Conservation (phyloP, 331 rosid genomes). For the Malus hybrid region DNA sequence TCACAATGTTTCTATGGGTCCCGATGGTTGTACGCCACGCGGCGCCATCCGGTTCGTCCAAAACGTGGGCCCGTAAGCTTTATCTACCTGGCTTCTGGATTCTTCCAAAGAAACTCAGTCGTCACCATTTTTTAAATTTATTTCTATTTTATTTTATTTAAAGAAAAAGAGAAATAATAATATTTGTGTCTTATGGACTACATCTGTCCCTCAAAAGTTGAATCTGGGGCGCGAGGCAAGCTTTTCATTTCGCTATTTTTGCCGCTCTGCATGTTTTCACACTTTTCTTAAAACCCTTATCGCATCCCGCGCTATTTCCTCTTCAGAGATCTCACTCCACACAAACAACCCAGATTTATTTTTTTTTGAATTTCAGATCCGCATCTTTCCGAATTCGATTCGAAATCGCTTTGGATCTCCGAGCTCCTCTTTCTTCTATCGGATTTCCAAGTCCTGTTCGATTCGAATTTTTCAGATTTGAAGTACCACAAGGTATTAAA, state of each 20-base stretch:
- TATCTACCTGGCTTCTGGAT: constrained; percentile 54
- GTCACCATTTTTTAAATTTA: background rate
- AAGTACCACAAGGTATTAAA: background rate
- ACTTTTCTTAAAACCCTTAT: background rate
- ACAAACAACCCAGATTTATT: background rate
- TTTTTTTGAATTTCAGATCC: constrained; percentile 37
- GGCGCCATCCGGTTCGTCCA: constrained; percentile 8
- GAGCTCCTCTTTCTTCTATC: background rate
- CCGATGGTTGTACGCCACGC: constrained; percentile 26
- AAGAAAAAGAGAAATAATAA: background rate
- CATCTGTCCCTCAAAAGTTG: constrained; percentile 39
- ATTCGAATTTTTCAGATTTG: background rate
- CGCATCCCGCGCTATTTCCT: background rate
- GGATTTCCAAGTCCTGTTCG: background rate
- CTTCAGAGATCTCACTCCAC: background rate
- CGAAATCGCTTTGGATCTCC: background rate
- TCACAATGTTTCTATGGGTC: background rate
- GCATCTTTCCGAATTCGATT: constrained; percentile 17
- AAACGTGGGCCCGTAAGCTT: constrained; percentile 27
- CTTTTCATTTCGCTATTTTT: constrained; percentile 47
- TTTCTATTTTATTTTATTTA: background rate
- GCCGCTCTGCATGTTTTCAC: constrained; percentile 40
- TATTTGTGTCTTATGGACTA: constrained; percentile 23
- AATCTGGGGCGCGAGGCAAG: constrained; percentile 69
- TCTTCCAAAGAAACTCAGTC: constrained; percentile 38